phyloP scores from a whole-genome alignment of 768 basidiomycete species.

The Boletus rufocinnamomeus region DNA sequence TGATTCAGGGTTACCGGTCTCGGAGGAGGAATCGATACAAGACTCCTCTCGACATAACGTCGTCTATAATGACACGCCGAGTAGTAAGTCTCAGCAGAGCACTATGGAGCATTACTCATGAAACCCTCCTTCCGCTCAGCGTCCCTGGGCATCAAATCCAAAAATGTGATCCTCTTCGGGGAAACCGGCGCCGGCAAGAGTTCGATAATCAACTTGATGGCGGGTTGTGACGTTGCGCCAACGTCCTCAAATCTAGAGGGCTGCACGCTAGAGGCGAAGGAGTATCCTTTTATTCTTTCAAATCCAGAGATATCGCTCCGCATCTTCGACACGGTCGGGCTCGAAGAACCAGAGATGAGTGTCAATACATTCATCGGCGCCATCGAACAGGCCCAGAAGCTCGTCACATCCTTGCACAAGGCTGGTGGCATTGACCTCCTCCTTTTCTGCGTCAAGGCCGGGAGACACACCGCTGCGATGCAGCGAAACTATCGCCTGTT shows the following conservation, averaged over 20 bases:
- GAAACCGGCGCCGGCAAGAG: not conserved
- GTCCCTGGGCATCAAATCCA: not conserved
- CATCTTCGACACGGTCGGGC: not conserved
- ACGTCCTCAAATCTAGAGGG: conserved; percentile 2
- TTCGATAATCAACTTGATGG: conserved; percentile 11
- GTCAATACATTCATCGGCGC: not conserved
- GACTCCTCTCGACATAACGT: not conserved
- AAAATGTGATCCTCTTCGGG: conserved; percentile 7
- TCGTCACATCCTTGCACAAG: not conserved
- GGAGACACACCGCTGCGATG: not conserved
- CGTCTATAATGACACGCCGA: not conserved
- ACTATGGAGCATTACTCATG: not conserved
- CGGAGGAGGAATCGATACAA: not conserved
- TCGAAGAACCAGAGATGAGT: not conserved
- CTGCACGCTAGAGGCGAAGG: conserved; percentile 3
- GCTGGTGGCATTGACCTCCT: conserved; percentile 6
- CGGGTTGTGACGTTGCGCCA: not conserved
- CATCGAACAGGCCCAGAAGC: conserved; percentile 9
- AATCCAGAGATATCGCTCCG: not conserved
- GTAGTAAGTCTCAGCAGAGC: not conserved
- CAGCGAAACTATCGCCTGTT: conserved; percentile 2
- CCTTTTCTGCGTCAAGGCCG: conserved; percentile 1
- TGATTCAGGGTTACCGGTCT: not conserved
- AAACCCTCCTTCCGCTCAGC: not conserved
- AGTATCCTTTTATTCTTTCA: not conserved